Evolutionary conservation across 495 filamentous ascomycete species (phyloP).

Genomic region (Xanthoparmelia taractica): DNA sequence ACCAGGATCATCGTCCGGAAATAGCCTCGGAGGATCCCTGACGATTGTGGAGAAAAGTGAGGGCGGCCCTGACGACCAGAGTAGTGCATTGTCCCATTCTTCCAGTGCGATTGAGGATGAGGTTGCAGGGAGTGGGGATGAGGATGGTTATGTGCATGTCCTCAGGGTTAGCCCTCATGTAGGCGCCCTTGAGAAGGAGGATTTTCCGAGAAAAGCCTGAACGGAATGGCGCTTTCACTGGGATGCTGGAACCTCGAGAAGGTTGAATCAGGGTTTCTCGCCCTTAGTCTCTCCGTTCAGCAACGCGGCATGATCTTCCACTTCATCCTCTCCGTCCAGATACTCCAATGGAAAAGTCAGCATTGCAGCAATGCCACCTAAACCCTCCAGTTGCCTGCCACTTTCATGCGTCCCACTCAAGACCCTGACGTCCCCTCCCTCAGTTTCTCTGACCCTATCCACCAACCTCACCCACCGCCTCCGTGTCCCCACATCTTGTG

Average conservation of each 20-base stretch:
- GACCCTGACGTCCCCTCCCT: slow-evolving; percentile 80
- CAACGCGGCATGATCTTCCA: slow-evolving; percentile 27
- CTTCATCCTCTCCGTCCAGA: slow-evolving; percentile 58
- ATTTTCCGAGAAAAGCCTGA: not conserved
- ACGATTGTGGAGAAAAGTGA: not conserved
- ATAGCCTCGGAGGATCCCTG: not conserved
- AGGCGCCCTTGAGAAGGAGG: not conserved
- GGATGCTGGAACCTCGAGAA: not conserved
- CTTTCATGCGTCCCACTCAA: slow-evolving; percentile 93
- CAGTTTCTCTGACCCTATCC: slow-evolving; percentile 74
- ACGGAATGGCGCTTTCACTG: not conserved
- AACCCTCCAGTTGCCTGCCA: slow-evolving; percentile 71
- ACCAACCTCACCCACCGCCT: slow-evolving; percentile 79
- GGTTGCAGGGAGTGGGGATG: not conserved
- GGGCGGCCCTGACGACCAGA: not conserved
- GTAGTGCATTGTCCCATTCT: not conserved
- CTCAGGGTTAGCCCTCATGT: not conserved
- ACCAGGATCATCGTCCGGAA: not conserved
- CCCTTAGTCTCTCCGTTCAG: slow-evolving; percentile 1
- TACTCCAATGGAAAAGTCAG: slow-evolving; percentile 79
- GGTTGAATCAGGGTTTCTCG: not conserved
- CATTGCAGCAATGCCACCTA: slow-evolving; percentile 85
- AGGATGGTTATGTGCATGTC: not conserved
- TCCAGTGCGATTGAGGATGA: not conserved
- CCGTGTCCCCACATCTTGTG: slow-evolving; percentile 69